phyloP scores from a whole-genome alignment of 139 green algal genomes.

The Desmodesmus armatus region DNA sequence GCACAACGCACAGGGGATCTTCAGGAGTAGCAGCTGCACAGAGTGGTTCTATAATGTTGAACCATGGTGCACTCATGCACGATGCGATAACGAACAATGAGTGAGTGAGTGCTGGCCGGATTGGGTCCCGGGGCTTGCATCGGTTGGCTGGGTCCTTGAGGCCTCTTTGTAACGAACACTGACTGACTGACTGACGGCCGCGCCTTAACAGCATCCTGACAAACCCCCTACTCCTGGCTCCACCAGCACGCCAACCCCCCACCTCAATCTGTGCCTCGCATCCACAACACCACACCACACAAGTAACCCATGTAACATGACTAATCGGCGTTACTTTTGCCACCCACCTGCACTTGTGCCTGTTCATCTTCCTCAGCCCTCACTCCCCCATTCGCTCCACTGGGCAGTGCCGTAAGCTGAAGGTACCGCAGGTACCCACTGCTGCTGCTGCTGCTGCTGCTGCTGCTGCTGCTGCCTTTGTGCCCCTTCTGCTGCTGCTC shows the following conservation, averaged over 20 bases:
- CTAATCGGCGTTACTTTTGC: neutral
- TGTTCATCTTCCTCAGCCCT: constrained; percentile 47
- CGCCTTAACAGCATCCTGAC: too few relatives aligned
- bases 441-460: neutral
- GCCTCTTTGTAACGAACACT: neutral
- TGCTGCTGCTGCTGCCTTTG: constrained; percentile 19
- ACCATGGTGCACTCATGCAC: neutral
- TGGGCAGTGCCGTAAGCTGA: constrained; percentile 67
- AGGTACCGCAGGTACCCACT: constrained; percentile 71
- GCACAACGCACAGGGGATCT: too few relatives aligned
- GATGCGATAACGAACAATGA: neutral
- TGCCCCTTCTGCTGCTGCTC: constrained; percentile 31
- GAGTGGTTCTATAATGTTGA: neutral
- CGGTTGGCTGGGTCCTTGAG: neutral
- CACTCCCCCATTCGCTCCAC: neutral
- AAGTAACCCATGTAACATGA: too few relatives aligned
- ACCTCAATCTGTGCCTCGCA: too few relatives aligned
- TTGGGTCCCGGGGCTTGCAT: neutral
- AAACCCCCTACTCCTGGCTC: too few relatives aligned
- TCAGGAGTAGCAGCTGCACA: neutral
- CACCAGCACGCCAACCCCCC: too few relatives aligned
- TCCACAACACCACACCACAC: too few relatives aligned
- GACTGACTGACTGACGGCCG: neutral
- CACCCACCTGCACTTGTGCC: constrained; percentile 49
- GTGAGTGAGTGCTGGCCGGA: neutral